Conservation (phyloP, 139 green algal genomes). For the Haematococcus lacustris region DNA sequence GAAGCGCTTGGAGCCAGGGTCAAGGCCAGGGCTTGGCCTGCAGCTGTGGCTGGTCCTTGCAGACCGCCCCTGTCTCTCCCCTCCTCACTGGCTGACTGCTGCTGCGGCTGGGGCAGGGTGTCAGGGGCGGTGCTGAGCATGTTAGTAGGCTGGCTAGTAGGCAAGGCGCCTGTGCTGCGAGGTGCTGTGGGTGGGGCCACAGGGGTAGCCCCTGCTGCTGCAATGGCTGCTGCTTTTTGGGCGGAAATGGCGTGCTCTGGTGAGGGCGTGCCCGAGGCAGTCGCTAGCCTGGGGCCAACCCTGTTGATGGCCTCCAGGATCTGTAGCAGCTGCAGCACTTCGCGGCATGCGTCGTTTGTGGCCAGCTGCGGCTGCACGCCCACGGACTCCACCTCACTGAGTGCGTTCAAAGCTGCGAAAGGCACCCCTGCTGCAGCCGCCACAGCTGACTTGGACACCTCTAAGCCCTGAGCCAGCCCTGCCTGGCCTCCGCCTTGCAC, state of each 20-base stretch:
- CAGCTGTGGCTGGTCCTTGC: neutral
- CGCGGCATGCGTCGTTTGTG: conserved; percentile 7
- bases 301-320: conserved; percentile 67
- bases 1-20: no score
- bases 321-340: conserved; percentile 45
- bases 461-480: no score
- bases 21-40: neutral
- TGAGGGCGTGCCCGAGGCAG: no score
- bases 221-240: no score
- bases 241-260: no score
- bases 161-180: no score
- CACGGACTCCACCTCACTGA: conserved; percentile 18
- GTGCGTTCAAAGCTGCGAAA: conserved; percentile 35
- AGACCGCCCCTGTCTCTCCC: neutral
- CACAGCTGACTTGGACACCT: no score
- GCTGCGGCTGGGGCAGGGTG: neutral
- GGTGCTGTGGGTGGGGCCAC: no score
- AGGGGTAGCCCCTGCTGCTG: neutral
- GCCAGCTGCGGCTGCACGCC: conserved; percentile 7
- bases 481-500: no score
- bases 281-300: conserved; percentile 15
- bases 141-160: no score
- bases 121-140: no score
- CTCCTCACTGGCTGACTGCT: neutral
- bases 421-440: no score